Conservation (phyloP, 2,329 filamentous ascomycete genomes). For the Tolypocladium guangdongense region DNA sequence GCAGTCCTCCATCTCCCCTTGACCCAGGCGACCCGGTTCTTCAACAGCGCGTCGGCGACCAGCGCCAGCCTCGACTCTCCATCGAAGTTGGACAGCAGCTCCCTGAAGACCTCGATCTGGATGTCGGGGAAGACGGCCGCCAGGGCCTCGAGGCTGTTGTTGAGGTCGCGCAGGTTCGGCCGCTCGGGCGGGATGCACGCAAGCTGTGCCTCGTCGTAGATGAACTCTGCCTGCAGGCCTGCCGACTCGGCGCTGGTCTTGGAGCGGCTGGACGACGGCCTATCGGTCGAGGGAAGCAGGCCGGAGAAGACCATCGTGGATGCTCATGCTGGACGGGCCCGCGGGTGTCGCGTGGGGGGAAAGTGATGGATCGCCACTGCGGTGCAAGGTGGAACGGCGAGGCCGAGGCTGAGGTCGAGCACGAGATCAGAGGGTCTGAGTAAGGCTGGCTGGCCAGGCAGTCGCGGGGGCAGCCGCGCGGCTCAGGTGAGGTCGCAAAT, state of each 20-base stretch:
- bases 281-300: slow-evolving; percentile 33
- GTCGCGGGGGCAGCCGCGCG: neutral
- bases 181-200: slow-evolving; percentile 36
- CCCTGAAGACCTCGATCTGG: slow-evolving; percentile 72
- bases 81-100: slow-evolving; percentile 66
- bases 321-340: slow-evolving; percentile 19
- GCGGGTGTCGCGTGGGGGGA: neutral
- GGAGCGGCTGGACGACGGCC: slow-evolving; percentile 19
- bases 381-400: neutral
- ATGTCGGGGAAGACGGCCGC: slow-evolving; percentile 67
- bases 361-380: neutral
- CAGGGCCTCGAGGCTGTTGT: slow-evolving; percentile 56
- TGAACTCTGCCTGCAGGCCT: slow-evolving; percentile 31
- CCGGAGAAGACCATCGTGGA: slow-evolving; percentile 38
- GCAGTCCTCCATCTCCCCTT: slow-evolving; percentile 52
- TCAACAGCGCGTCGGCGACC: slow-evolving; percentile 66
- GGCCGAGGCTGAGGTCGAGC: neutral
- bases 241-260: slow-evolving; percentile 15
- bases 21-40: slow-evolving; percentile 58
- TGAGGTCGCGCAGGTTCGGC: slow-evolving; percentile 57
- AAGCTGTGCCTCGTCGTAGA: slow-evolving; percentile 46
- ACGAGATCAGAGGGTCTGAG: neutral
- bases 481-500: neutral
- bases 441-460: neutral
- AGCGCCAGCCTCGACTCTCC: slow-evolving; percentile 67